Base-by-base conservation (phyloP, 345 rosid species). In the Eucalyptus curtisii region DNA sequence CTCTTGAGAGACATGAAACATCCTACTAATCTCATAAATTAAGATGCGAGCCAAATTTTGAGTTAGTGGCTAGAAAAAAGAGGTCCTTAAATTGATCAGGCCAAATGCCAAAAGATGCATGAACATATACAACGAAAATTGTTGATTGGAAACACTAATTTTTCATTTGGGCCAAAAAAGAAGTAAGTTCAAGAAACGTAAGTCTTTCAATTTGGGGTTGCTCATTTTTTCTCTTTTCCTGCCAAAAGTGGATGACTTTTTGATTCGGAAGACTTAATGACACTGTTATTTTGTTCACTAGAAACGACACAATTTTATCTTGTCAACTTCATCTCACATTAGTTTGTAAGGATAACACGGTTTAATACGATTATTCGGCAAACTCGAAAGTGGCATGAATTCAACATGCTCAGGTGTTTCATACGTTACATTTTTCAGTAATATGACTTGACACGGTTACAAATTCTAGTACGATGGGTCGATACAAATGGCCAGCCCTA, bases 221-320 rank as follows among this genome's bases (percentile, higher is more conserved):
- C 76, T n/a, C 10, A 7, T 64, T 64, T n/a, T 64, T n/a, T n/a
- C 37, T n/a, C 40, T 64, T 64, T 64, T 64, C 40, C 4, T n/a
- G 37, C 19, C 40, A 14, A 15, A n/a, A 64, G 37, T 16, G 10
- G 20, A n/a, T 14, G 76, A n/a, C 20, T 8, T 64, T n/a, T n/a
- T 13, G 1, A 14, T 31, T n/a, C 0, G 0, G 19, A 64, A 64
- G 5, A 14, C 79, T 31, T 6, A 15, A 15, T 15, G 7, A 66
- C 10, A 66, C 8, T 9, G 4, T 8, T 17, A 3, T 15, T 66
- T 17, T 0, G 11, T n/a, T 66, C 22, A 15, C 22, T 4, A 15
- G 40, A 66, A 15, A 17, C 0, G 25, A 33, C 13, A 3, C 24
- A 20, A 9, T 9, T 10, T 68, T 1, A 20, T 20, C 44, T 10